Base-by-base conservation (phyloP, 2,329 filamentous ascomycete genomes). In the Penicillium glabrum region DNA sequence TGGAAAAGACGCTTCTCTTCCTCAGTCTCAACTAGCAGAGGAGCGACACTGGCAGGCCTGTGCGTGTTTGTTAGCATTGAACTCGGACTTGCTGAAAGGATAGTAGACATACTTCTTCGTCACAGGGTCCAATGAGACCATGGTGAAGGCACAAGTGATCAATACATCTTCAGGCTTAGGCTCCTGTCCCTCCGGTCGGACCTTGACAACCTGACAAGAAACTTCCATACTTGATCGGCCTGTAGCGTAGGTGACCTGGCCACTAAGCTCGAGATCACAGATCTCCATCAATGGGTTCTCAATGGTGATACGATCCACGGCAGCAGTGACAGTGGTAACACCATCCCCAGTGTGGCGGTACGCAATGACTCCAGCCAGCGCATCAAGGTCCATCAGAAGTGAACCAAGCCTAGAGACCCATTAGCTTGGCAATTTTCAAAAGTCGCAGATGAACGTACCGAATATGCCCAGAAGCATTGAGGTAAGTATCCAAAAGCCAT, bases 381-480 rank as follows among this genome's bases (percentile, higher is more conserved):
- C 89, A 73, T 93, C 89, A 2, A 93, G 81, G 61, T 93, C 89
- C 88, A 92, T 92, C 59, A 93, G 85, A 16, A 93, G 77, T 0
- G 89, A 86, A 0, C 89, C 89, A 8, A 92, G 79, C 52, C 79
- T 86, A 77, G 7, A 41, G 21, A 16, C 64, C 59, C 44, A 49
- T 56, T 46, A 63, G 57, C 29, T 21, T 11, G 16, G 21, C 14
- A 19, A 23, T 14, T 33, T 33, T n/a, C n/a, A 24, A 67, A 61
- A 10, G 26, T 59, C 67, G 8, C 59, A 41, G 19, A 2, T 21
- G 19, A 14, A 53, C 8, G 9, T 44, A 83, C 81, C 87, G 81
- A 63, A 93, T 89, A 64, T 91, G 88, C 0, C 89, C 89, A 0
- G 85, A 86, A 1, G 88, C 83, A 72, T 92, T 92, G 67, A 91